Base-by-base conservation (phyloP, 306 rosid species). In the Phaseolus lunatus region DNA sequence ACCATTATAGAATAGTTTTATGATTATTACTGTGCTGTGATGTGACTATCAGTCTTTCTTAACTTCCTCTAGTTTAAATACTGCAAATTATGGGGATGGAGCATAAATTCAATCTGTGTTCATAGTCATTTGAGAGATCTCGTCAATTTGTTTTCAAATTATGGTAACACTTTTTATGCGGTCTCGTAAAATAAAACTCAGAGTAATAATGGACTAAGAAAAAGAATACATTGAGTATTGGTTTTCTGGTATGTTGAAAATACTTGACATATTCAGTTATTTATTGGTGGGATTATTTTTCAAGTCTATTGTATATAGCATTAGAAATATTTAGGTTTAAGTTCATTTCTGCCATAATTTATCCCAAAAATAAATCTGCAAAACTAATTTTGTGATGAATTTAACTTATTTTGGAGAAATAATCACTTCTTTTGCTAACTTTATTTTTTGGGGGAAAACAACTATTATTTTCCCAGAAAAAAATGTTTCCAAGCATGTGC, bases 271-370 rank as follows among this genome's bases (percentile, higher is more conserved):
- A 26, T 43, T 71, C 70, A 15, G 59, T 56, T 35, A 54, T 52
- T 64, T 54, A 65, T 66, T 33, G 71, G 14, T 52, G 49, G 9
- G 47, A 33, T 52, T 45, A 33, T n/a, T 61, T 45, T 0, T 67
- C 45, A 16, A 70, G 78, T 70, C 9, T 41, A 18, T 57, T 52
- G 31, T 41, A n/a, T 8, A 12, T 53, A 63, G 22, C 22, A 39
- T 64, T 56, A 39, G 24, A 63, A 75, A 45, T 59, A 35, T 37
- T 49, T 84, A 58, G 47, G 80, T 41, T 77, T 71, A 71, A 35
- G 52, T 76, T 57, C 69, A 3, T 35, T 72, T 59, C 10, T 66
- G 18, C 50, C 44, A 57, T 57, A 47, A 37, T 70, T 50, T 61
- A 31, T 54, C 64, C 24, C 19, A 48, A n/a, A 64, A 74, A 69